Percentiles rank a stretch among this genome's conserved stretches.
Conservation (phyloP, 331 rosid species). For the Arachis monticola region DNA sequence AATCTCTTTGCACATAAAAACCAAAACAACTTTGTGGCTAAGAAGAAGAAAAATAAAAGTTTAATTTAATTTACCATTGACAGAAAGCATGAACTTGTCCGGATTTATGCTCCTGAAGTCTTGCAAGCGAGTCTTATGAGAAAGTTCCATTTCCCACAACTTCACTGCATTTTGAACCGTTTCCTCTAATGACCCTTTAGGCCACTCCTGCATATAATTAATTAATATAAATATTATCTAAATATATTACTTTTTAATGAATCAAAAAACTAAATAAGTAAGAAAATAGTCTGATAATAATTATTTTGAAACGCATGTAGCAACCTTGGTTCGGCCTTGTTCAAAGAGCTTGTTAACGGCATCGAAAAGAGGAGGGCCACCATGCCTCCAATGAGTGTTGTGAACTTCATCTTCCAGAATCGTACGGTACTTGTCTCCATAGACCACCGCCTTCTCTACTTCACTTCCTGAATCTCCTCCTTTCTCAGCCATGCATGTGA, state of each 20-base stretch:
- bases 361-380: conserved; percentile 53
- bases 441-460: background rate
- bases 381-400: conserved; percentile 50
- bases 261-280: too few species aligned
- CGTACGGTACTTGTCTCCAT: conserved; percentile 47
- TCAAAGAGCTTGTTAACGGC: conserved; percentile 46
- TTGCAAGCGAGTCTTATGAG: conserved; percentile 62
- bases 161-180: conserved; percentile 66
- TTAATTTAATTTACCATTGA: conserved; percentile 56
- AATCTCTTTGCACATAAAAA: too few species aligned
- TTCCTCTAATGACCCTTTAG: conserved; percentile 66
- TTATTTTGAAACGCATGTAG: too few species aligned
- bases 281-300: background rate
- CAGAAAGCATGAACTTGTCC: conserved; percentile 59
- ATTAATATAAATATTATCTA: too few species aligned
- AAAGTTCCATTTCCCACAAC: conserved; percentile 73
- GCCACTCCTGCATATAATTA: conserved; percentile 55
- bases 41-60: background rate
- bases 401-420: conserved; percentile 42
- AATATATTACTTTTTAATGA: too few species aligned
- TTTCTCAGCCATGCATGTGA: conserved; percentile 1
- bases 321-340: conserved; percentile 52
- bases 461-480: background rate
- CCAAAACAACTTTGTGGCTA: too few species aligned
- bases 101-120: conserved; percentile 66